These are phyloP conservation scores for Vigna hirtella DNA, from an alignment of 306 rosid genomes.

Conservation along the genomic window DNA sequence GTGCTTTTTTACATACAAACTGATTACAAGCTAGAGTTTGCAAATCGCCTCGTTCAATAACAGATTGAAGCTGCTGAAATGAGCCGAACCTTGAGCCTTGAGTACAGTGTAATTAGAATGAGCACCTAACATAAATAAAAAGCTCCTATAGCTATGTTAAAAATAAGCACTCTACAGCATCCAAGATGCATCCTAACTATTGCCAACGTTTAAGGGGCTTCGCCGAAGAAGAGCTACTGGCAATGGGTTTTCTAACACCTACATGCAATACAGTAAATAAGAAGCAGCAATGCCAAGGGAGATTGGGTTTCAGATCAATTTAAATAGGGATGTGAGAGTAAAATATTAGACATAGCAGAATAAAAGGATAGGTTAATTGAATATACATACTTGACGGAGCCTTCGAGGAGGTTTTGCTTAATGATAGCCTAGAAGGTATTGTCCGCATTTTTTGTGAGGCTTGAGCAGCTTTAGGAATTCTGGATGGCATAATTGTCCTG, in stretches of 20 bases:
- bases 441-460: conserved; percentile 49
- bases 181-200: conserved; percentile 50
- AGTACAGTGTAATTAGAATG: conserved; percentile 39
- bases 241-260: conserved; percentile 66
- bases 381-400: conserved; percentile 65
- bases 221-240: conserved; percentile 65
- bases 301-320: conserved; percentile 7
- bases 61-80: conserved; percentile 54
- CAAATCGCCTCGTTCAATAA: conserved; percentile 56
- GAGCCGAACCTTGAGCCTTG: conserved; percentile 40
- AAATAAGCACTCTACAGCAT: conserved; percentile 46
- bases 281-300: conserved; percentile 34
- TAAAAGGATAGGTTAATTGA: conserved; percentile 12
- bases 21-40: conserved; percentile 56
- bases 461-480: conserved; percentile 67
- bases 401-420: conserved; percentile 75
- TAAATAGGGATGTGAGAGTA: conserved; percentile 11
- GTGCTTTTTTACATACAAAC: conserved; percentile 42
- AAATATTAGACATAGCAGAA: conserved; percentile 9
- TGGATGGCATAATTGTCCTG: conserved; percentile 64
- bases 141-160: conserved; percentile 41
- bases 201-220: conserved; percentile 77
- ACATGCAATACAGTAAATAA: conserved; percentile 39
- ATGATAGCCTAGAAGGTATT: conserved; percentile 64
- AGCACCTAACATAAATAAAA: conserved; percentile 48